phyloP scores from a whole-genome alignment of 495 filamentous ascomycete genomes.

The Aspergillus haitiensis region DNA sequence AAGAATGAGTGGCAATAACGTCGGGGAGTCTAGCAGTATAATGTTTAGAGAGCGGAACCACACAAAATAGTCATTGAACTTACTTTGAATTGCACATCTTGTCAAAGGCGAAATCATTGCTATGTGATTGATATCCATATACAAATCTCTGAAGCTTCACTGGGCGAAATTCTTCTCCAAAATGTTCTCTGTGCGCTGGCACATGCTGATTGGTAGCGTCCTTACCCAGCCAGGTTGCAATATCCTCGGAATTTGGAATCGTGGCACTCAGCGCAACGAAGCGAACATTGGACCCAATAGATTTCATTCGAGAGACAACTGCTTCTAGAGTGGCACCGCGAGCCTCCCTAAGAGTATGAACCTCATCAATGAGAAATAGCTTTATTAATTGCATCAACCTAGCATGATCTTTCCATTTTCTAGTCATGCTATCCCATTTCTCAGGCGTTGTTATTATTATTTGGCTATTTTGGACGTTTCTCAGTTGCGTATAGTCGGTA shows the following conservation, averaged over 20 bases:
- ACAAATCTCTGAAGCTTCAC: slow-evolving; percentile 87
- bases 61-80: slow-evolving; percentile 20
- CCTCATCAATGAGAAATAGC: slow-evolving; percentile 93
- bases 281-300: slow-evolving; percentile 78
- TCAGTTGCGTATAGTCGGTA: slow-evolving; percentile 72
- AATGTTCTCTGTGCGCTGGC: slow-evolving; percentile 73
- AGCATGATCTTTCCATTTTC: slow-evolving; percentile 90
- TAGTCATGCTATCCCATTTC: slow-evolving; percentile 97
- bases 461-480: slow-evolving; percentile 73
- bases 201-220: slow-evolving; percentile 63
- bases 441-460: slow-evolving; percentile 97
- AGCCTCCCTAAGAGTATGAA: slow-evolving; percentile 88
- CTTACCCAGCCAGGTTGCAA: slow-evolving; percentile 89
- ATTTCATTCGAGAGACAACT: slow-evolving; percentile 97
- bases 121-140: slow-evolving; percentile 64
- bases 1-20: slow-evolving; percentile 73
- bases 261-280: slow-evolving; percentile 94
- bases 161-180: slow-evolving; percentile 88
- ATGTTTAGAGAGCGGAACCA: slow-evolving; percentile 6
- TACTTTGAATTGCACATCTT: slow-evolving; percentile 72
- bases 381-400: slow-evolving; percentile 82
- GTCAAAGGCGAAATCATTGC: slow-evolving; percentile 88
- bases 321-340: slow-evolving; percentile 91
- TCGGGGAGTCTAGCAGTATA: slow-evolving; percentile 55
- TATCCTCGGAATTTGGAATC: slow-evolving; percentile 87